Percentiles rank a stretch among this genome's conserved stretches.
phyloP scores from a whole-genome alignment of 2,329 filamentous ascomycete species.

The Aaosphaeria pasadenensis region DNA sequence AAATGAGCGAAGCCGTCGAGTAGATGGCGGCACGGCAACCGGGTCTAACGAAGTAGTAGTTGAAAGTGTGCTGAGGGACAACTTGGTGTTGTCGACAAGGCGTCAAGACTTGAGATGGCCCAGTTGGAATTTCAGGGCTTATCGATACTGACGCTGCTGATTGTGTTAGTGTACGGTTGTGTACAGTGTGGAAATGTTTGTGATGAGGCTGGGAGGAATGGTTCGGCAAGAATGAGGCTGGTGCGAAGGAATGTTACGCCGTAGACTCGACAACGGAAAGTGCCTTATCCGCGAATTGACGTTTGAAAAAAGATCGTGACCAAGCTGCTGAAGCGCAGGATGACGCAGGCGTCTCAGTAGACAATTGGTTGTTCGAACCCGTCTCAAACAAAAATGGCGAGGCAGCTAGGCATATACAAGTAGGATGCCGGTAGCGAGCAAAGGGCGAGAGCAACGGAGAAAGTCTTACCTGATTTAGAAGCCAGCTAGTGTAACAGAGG shows the following conservation, averaged over 20 bases:
- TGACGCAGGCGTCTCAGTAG: slow-evolving; percentile 2
- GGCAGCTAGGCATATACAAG: neutral
- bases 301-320: neutral
- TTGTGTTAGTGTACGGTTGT: slow-evolving; percentile 18
- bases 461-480: slow-evolving; percentile 12
- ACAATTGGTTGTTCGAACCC: slow-evolving; percentile 6
- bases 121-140: neutral
- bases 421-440: neutral
- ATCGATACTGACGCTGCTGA: slow-evolving; percentile 11
- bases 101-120: neutral
- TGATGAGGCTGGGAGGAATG: slow-evolving; percentile 23
- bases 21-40: neutral
- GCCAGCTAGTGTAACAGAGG: slow-evolving; percentile 11
- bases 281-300: slow-evolving; percentile 6
- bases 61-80: no score
- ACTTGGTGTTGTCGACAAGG: no score
- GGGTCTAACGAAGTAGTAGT: no score
- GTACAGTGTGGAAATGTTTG: slow-evolving; percentile 8
- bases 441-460: neutral
- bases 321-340: neutral
- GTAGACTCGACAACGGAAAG: slow-evolving; percentile 22
- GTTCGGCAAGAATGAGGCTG: slow-evolving; percentile 12
- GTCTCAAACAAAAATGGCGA: neutral
- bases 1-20: neutral
- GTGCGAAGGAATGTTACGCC: slow-evolving; percentile 25